These are phyloP conservation scores for Crepidotus variabilis DNA, from an alignment of 768 basidiomycete species.

Conservation along the genomic window DNA sequence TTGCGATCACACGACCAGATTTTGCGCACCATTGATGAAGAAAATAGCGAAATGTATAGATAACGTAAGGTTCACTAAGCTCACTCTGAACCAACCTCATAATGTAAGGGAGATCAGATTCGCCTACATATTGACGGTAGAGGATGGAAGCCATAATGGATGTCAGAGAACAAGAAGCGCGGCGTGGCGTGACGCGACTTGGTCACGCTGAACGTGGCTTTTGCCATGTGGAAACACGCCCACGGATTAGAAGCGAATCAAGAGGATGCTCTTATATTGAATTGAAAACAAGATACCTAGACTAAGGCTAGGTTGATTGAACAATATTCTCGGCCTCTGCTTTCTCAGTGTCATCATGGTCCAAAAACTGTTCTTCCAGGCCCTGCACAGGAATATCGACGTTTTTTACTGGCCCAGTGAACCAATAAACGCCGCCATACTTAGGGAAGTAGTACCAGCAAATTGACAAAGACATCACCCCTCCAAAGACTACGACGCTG, in stretches of 20 bases:
- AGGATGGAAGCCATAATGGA: slow-evolving; percentile 33
- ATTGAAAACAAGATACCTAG: too few relatives aligned
- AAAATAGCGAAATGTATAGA: slow-evolving; percentile 97
- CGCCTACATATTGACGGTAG: slow-evolving; percentile 75
- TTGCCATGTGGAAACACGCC: too few relatives aligned
- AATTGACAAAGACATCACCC: slow-evolving; percentile 51
- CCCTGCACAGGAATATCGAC: neutral
- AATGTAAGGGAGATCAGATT: slow-evolving; percentile 76
- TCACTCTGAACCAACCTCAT: slow-evolving; percentile 88
- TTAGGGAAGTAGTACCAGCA: slow-evolving; percentile 66
- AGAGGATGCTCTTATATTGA: too few relatives aligned
- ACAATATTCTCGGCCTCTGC: neutral
- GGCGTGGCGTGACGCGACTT: neutral
- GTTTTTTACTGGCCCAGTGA: slow-evolving; percentile 3
- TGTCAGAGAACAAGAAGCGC: neutral
- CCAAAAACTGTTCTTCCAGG: neutral
- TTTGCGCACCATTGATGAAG: slow-evolving; percentile 85
- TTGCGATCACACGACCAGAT: slow-evolving; percentile 28
- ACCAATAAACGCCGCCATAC: slow-evolving; percentile 61
- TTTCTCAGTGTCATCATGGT: neutral
- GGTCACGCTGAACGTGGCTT: neutral
- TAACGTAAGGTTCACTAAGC: slow-evolving; percentile 93
- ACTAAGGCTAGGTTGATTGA: too few relatives aligned
- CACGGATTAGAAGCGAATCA: too few relatives aligned
- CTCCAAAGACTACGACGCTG: slow-evolving; percentile 61